Conservation (phyloP, 495 filamentous ascomycete species). For the Penicillium dipodomyicola region DNA sequence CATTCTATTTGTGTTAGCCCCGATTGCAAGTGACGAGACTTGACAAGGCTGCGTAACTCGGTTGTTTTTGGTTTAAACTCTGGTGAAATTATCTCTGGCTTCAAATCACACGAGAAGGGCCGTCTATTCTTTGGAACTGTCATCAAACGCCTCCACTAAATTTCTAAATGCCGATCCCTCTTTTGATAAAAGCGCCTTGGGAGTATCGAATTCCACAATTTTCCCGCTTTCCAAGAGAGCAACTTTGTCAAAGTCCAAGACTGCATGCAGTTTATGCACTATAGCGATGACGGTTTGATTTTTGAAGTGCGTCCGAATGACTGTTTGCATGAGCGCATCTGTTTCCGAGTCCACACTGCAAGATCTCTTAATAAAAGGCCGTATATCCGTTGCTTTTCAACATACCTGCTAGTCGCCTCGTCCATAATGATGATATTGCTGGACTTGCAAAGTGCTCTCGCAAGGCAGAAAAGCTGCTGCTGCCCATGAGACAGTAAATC, state of each 20-base stretch:
- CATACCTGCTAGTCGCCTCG: conserved; percentile 46
- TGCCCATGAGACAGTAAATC: conserved; percentile 45
- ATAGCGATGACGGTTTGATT: conserved; percentile 34
- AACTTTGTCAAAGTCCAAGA: conserved; percentile 38
- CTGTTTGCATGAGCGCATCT: conserved; percentile 31
- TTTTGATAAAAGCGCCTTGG: conserved; percentile 17
- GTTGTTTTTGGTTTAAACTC: no score
- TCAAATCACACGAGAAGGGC: neutral
- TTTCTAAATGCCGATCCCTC: conserved; percentile 22
- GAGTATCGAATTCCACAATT: conserved; percentile 33
- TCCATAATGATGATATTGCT: conserved; percentile 43
- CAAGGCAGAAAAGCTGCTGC: conserved; percentile 48
- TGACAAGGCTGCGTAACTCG: no score
- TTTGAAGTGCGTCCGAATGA: conserved; percentile 32
- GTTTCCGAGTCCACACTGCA: conserved; percentile 34
- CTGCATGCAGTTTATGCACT: conserved; percentile 35
- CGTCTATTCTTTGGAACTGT: neutral
- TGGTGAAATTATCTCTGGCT: neutral
- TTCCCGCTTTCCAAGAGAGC: conserved; percentile 33
- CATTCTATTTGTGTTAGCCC: no score
- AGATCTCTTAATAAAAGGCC: neutral
- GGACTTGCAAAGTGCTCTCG: conserved; percentile 35
- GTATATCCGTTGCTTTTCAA: neutral
- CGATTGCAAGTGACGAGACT: no score
- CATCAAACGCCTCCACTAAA: conserved; percentile 18